Conservation (phyloP, 345 rosid genomes). For the Firmiana major region DNA sequence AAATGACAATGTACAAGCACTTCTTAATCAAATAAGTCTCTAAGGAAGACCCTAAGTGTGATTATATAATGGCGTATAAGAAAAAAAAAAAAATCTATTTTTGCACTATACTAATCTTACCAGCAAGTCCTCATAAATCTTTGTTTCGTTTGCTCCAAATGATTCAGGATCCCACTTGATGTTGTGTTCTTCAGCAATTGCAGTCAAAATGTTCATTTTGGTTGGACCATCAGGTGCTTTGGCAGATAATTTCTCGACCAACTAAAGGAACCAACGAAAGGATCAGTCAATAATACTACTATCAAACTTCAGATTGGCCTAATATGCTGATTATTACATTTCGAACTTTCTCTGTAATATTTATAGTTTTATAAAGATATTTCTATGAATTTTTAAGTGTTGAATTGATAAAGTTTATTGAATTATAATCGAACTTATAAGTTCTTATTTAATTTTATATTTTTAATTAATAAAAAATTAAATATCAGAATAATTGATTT, state of each 20-base stretch:
- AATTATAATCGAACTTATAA: too few species aligned
- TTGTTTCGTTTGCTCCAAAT: conserved; percentile 48
- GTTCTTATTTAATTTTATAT: too few species aligned
- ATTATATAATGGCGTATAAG: background rate
- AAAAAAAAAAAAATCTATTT: conserved; percentile 3
- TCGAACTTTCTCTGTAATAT: too few species aligned
- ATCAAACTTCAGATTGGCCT: background rate
- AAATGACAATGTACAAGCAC: background rate
- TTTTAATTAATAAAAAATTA: too few species aligned
- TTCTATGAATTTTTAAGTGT: too few species aligned
- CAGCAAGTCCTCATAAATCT: conserved; percentile 52
- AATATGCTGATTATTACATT: background rate
- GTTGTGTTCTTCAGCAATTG: conserved; percentile 78
- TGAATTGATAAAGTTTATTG: too few species aligned
- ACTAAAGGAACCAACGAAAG: conserved; percentile 31
- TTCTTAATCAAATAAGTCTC: background rate
- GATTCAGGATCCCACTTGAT: conserved; percentile 69
- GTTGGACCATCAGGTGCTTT: conserved; percentile 82
- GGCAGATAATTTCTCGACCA: conserved; percentile 78
- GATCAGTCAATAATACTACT: background rate
- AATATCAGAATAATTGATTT: too few species aligned
- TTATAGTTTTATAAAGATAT: too few species aligned
- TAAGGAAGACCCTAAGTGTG: background rate
- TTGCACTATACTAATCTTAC: conserved; percentile 30
- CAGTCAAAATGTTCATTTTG: conserved; percentile 62